phyloP scores from a whole-genome alignment of 169 alveolate genomes.

The Cryptosporidium bovis region DNA sequence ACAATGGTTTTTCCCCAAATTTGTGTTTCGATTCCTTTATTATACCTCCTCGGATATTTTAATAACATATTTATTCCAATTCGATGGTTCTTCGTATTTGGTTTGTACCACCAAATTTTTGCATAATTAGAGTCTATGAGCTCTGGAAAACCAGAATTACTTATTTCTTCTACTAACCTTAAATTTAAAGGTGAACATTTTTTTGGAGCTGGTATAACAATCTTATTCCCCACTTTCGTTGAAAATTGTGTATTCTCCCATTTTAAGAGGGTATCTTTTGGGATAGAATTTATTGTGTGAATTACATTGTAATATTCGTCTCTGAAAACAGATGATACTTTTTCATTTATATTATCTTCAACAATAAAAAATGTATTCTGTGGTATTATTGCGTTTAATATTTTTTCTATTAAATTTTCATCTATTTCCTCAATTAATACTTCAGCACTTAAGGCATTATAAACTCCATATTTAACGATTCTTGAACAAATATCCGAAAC shows the following conservation, averaged over 20 bases:
- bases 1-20: constrained; percentile 53
- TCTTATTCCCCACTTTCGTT: background rate
- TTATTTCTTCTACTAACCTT: background rate
- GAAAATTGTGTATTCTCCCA: constrained; percentile 16
- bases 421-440: constrained; percentile 46
- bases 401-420: constrained; percentile 12
- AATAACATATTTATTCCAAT: constrained; percentile 40
- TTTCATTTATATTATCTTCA: background rate
- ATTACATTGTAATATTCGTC: constrained; percentile 24
- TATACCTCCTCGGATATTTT: constrained; percentile 64
- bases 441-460: constrained; percentile 60
- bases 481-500: constrained; percentile 68
- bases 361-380: constrained; percentile 30
- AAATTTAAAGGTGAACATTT: constrained; percentile 53
- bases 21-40: constrained; percentile 66
- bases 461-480: constrained; percentile 54
- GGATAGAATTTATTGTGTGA: constrained; percentile 35
- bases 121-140: constrained; percentile 4
- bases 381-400: constrained; percentile 24
- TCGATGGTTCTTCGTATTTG: constrained; percentile 15
- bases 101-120: constrained; percentile 59
- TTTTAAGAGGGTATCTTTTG: background rate
- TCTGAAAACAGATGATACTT: too few relatives aligned
- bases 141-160: background rate
- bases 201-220: constrained; percentile 40